phyloP scores from a whole-genome alignment of 2,329 filamentous ascomycete species.

The Chlorencoelia australis region DNA sequence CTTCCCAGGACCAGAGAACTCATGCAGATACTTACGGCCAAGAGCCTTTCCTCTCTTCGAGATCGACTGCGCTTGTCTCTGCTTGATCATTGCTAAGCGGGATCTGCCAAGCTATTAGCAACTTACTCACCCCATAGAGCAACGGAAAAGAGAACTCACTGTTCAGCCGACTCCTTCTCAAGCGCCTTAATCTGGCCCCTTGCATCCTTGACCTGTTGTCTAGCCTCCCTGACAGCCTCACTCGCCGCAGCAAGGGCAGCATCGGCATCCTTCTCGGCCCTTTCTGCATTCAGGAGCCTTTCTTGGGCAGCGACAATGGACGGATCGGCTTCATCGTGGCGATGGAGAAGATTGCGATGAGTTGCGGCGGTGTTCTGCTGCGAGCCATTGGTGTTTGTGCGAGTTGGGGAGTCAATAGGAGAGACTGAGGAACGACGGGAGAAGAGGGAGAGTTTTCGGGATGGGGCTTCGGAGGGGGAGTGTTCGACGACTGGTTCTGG shows the following conservation, averaged over 20 bases:
- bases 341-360: no score
- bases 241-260: constrained; percentile 2
- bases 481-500: no score
- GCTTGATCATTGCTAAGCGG: constrained; percentile 1
- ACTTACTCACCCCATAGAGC: not conserved
- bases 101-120: constrained; percentile 1
- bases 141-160: not conserved
- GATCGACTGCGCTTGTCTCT: constrained; percentile 3
- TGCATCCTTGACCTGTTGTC: constrained; percentile 4
- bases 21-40: constrained; percentile 9
- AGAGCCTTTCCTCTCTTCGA: constrained; percentile 6
- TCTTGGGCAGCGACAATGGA: constrained; percentile 3
- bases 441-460: no score
- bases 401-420: no score
- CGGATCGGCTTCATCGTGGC: no score
- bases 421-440: no score
- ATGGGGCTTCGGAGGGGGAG: no score
- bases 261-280: constrained; percentile 4
- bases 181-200: constrained; percentile 4
- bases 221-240: constrained; percentile 3
- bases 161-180: constrained; percentile 1
- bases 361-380: no score
- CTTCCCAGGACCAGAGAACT: no score
- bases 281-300: constrained; percentile 4
- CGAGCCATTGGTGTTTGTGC: no score